These are phyloP conservation scores for Deinandra increscens DNA, from an alignment of 129 eudicot species.

Conservation along the genomic window DNA sequence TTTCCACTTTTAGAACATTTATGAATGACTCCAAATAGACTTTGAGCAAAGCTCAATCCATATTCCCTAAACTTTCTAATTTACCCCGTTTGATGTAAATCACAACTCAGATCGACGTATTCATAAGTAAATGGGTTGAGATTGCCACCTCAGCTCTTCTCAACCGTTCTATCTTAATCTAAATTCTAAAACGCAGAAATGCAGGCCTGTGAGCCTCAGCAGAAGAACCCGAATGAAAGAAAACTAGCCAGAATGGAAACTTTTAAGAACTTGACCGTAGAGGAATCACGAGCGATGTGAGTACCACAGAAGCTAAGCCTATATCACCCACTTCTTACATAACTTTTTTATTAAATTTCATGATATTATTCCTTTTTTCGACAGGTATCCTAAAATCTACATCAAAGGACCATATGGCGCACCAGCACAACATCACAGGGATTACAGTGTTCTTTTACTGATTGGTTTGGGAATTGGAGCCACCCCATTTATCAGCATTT, in stretches of 20 bases:
- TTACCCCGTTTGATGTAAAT: not conserved
- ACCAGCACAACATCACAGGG: constrained; percentile 76
- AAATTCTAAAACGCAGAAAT: constrained; percentile 38
- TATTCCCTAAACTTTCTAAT: not conserved
- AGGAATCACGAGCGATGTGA: constrained; percentile 43
- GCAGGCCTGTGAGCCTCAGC: constrained; percentile 65
- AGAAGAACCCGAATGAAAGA: constrained; percentile 28
- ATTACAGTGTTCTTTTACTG: constrained; percentile 68
- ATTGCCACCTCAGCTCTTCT: constrained; percentile 6
- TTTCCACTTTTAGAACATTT: not conserved
- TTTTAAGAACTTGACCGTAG: not conserved
- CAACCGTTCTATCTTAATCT: constrained; percentile 33
- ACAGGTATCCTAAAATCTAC: constrained; percentile 63
- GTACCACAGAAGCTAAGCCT: not conserved
- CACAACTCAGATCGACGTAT: not conserved
- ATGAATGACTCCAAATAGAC: not conserved
- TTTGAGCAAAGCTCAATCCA: not conserved
- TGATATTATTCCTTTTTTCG: constrained; percentile 7
- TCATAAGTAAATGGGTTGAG: not conserved
- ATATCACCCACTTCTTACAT: not conserved
- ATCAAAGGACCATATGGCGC: constrained; percentile 94
- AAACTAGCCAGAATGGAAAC: constrained; percentile 40
- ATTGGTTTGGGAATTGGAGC: constrained; percentile 96
- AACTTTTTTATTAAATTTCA: not conserved
- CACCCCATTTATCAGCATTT: constrained; percentile 85